Evolutionary conservation across 352 stramenopile genomes (phyloP), one percentile per base, ranked within the genome.

Genomic region (Phytophthora pinifolia): DNA sequence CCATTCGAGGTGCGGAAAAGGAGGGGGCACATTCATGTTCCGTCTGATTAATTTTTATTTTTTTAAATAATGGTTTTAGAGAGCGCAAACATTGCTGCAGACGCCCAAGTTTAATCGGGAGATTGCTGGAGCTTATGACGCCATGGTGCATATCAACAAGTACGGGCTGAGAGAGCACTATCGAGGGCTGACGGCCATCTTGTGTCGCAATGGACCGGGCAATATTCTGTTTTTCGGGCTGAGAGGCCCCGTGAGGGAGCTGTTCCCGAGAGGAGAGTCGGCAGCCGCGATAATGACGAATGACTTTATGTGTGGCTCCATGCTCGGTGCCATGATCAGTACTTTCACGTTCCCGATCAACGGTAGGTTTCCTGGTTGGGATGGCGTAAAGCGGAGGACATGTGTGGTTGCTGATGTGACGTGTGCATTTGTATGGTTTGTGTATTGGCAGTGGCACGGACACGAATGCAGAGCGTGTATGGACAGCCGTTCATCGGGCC

Each of bases 151-250:
- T 22, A 61, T 96, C 25, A 89, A 88, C 65, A 83, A 86, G 33
- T 88, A 79, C 39, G 83, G 86, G 6, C 31, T 95, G 13, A 72
- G 63, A 31, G 87, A 96, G 66, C 82, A 92, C 56, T 96, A 92
- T 55, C 78, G 85, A 48, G 87, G 87, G 3, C 47, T 94, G 7
- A 76, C 75, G 18, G 82, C 81, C 14, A 92, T 96, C 59, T 56
- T 93, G 20, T 62, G 93, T 46, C 82, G 87, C 49, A 96, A 96
- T 48, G 85, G 82, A 56, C 83, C 86, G 1, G 82, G 78, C 0
- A 95, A 90, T 67, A 83, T 90, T 25, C 53, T 96, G 22, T 96
- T 95, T 57, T 94, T 96, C 58, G 85, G 83, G 3, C 58, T 95
- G 25, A 74, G 87, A 43, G 84, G 83, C 31, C 85, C 80, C 4